Conservation (phyloP, 78 protist genomes). For the Cyanophora paradoxa region DNA sequence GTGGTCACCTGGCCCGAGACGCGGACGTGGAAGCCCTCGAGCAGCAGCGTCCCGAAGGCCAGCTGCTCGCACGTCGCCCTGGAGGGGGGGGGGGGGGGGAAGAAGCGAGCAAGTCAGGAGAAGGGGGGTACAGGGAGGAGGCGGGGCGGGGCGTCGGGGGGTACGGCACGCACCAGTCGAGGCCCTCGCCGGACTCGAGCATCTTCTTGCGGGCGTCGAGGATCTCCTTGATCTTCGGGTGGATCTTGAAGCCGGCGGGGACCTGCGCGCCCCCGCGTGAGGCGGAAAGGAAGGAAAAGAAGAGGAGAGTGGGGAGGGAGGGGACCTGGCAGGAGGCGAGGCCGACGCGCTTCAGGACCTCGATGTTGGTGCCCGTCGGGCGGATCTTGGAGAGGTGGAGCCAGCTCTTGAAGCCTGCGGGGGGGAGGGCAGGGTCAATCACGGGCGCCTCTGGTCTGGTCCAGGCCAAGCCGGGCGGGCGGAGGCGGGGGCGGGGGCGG, state of each 20-base stretch:
- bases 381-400: too few species aligned
- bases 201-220: conserved; percentile 3
- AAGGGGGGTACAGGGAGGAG: too few species aligned
- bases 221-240: conserved; percentile 38
- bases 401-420: too few species aligned
- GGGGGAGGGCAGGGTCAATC: too few species aligned
- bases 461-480: neutral
- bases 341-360: too few species aligned
- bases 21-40: conserved; percentile 85
- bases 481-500: neutral
- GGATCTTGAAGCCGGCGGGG: conserved; percentile 59
- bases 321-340: neutral
- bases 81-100: too few species aligned
- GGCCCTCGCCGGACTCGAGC: conserved; percentile 24
- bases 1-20: conserved; percentile 65
- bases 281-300: neutral
- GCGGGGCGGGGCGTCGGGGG: too few species aligned
- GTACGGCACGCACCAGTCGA: conserved; percentile 65
- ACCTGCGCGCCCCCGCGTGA: too few species aligned
- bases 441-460: too few species aligned
- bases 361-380: too few species aligned
- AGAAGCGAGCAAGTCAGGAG: too few species aligned
- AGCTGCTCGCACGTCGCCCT: conserved; percentile 7
- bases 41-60: conserved; percentile 38
- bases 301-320: neutral